Conservation (phyloP, 2,329 filamentous ascomycete genomes). For the Periconia sp. region DNA sequence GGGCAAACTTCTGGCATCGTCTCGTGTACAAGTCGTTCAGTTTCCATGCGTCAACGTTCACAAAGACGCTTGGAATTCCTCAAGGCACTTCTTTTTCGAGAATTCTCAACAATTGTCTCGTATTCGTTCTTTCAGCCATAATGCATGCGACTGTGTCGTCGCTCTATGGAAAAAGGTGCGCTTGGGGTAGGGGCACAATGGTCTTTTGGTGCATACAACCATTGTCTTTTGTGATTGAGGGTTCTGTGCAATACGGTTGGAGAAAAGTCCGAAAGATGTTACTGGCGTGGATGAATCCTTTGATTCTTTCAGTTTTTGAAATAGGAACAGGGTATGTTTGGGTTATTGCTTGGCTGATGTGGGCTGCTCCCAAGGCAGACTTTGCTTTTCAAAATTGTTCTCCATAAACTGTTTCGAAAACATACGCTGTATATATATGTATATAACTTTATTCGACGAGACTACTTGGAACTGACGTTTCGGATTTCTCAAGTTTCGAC, state of each 20-base stretch:
- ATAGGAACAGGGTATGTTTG: constrained; percentile 3
- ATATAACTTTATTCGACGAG: no score
- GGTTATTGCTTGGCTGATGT: constrained; percentile 7
- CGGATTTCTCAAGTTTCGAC: no score
- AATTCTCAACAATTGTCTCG: constrained; percentile 4
- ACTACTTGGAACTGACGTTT: no score
- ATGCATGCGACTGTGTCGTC: constrained; percentile 8
- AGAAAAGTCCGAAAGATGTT: neutral
- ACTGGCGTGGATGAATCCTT: neutral
- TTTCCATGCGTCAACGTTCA: constrained; percentile 4
- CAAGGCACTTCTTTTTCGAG: constrained; percentile 1
- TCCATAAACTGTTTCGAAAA: neutral
- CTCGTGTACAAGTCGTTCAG: constrained; percentile 7
- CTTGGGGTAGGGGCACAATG: constrained; percentile 5
- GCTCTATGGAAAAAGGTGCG: constrained; percentile 3
- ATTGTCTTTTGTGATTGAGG: constrained; percentile 8
- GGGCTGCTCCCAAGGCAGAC: constrained; percentile 3
- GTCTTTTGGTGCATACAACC: constrained; percentile 8
- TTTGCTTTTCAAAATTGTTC: constrained; percentile 2
- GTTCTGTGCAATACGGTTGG: constrained; percentile 4
- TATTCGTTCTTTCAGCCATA: constrained; percentile 4
- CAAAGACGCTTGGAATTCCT: constrained; percentile 1
- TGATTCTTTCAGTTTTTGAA: neutral
- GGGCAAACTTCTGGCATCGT: constrained; percentile 9
- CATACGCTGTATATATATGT: no score